A percentile compares a stretch with the other conserved stretches of the same genome.
Evolutionary conservation across 306 rosid genomes (phyloP).

Genomic region (Chamaecrista fasciculata): DNA sequence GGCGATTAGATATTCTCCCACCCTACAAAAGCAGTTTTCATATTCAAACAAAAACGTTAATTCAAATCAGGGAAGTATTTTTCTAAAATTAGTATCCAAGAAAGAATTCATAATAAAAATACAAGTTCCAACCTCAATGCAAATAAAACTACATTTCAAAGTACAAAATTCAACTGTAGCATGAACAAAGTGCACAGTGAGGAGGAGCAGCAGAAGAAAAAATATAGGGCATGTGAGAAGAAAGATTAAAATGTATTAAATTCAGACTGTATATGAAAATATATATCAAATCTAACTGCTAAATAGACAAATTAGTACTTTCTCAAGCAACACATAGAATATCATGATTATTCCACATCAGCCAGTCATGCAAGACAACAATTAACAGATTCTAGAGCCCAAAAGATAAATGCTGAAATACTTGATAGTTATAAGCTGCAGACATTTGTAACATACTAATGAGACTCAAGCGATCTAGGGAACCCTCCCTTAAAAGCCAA

Average conservation of each 20-base stretch:
- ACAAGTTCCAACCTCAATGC: neutral
- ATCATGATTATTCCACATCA: neutral
- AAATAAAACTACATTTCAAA: neutral
- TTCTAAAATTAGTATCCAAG: neutral
- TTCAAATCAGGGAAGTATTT: neutral
- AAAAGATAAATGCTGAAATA: neutral
- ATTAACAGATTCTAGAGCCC: neutral
- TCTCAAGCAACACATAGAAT: neutral
- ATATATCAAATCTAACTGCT: constrained; percentile 3
- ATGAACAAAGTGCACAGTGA: constrained; percentile 7
- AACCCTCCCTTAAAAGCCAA: too few species aligned
- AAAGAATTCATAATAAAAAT: neutral
- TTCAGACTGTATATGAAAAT: neutral
- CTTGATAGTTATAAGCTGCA: neutral
- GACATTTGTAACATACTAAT: too few species aligned
- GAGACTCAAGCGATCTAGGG: too few species aligned
- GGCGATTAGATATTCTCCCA: constrained; percentile 80
- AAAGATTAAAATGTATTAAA: neutral
- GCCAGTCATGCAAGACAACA: neutral
- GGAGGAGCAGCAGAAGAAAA: neutral
- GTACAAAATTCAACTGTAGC: neutral
- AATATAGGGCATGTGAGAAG: neutral
- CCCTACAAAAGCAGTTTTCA: constrained; percentile 50
- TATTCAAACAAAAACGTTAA: constrained; percentile 31
- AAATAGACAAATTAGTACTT: neutral